Base-by-base conservation (phyloP, 176 grass and related monocot genomes). In the Bolboschoenus planiculmis region DNA sequence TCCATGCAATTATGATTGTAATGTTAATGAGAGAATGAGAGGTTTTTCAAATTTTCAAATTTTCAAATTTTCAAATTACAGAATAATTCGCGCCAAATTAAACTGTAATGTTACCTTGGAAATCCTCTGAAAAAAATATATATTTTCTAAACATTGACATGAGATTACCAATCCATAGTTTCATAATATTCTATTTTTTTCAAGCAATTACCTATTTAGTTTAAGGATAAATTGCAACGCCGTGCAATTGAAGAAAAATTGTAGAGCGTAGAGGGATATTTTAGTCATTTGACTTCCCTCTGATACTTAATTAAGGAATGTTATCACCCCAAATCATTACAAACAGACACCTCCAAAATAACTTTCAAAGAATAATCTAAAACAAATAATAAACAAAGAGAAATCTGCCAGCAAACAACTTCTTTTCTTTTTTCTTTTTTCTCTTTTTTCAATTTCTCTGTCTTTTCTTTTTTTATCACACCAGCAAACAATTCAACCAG, bases 401-500 rank as follows among this genome's bases (percentile, higher is more conserved):
- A 68, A 83, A 36, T 36, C 31, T 56, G 36, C 84, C 55, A 78
- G 35, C 35, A 89, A 79, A 87, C 93, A 88, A 95, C 88, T 79
- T n/a, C 88, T 80, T 60, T 80, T 30, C 26, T 34, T 80, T 60
- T 24, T 80, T 56, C 9, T 56, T 23, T 77, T 23, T 37, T 8
- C 13, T 51, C 8, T 51, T 7, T 30, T 62, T 30, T 29, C 11
- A 4, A 3, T 62, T 62, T 11, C 23, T 62, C 30, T 62, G 59
- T 56, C 21, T 55, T 26, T 13, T 80, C 15, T 80, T 42, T n/a
- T 53, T 60, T 59, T 39, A n/a, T 23, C 34, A 82, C 56, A 73
- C 84, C 46, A 81, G 34, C 34, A 87, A 75, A 85, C 90, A 87
- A 92, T 85, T 83, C 88, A 64, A 80, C 86, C 84, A 95, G 84